Base-by-base conservation (phyloP, 225 moss, liverwort and hornwort genomes). In the Polytrichum commune region DNA sequence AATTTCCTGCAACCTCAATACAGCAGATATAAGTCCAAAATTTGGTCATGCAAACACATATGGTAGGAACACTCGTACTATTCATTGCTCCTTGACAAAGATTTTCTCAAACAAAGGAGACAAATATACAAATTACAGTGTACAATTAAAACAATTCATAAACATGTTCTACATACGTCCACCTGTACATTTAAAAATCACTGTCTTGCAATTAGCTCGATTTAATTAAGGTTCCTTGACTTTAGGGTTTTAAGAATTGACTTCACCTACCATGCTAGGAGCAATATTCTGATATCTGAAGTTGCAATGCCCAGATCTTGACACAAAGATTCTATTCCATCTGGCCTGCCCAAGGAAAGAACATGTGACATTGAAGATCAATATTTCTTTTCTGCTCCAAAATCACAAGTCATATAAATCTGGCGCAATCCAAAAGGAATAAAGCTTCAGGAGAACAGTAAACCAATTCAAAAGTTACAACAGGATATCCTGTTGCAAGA, bases 261-360 rank as follows among this genome's bases (percentile, higher is more conserved):
- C 24, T 20, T 19, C 19, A 62, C 89, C 77, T 83, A 97, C 97
- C 97, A 97, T 60, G 97, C 97, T 60, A 97, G 78, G 56, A 91
- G 87, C 80, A 97, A 81, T 62, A 97, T 81, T 87, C 85, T 89
- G 65, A 97, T 80, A 74, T 97, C 97, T n/a, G 91, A 85, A 54
- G 97, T 86, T 77, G 87, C 69, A 62, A 97, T 81, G 30, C 82
- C 88, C 63, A 97, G 91, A 78, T 97, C 94, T 56, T 91, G 86
- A 78, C 97, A 97, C 61, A 97, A 84, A 68, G 87, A 82, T 84
- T 97, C 97, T 68, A 97, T 90, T 35, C 94, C 97, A 66, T 97
- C 94, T 20, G 97, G 97, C 73, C 96, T 97, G 92, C 72, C 69
- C 73, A 82, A 23, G 25, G 58, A 58, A 6, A 58, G 58, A 24